Evolutionary conservation across 768 basidiomycete genomes (phyloP), one percentile per base, ranked within the genome.

Genomic region (Dioszegia aurantiaca): DNA sequence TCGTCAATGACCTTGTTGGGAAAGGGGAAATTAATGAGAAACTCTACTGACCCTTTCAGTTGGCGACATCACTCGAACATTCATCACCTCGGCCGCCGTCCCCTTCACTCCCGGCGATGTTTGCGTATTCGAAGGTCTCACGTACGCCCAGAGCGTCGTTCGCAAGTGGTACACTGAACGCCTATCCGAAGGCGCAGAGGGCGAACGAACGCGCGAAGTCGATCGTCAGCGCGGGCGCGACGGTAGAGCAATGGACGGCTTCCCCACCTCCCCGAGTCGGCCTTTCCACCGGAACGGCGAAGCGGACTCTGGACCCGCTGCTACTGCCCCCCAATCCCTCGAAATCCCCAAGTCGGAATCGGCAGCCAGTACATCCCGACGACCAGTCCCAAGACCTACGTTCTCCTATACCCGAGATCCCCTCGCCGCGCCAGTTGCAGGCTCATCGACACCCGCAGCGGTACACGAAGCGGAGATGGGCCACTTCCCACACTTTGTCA

Each of bases 401-500:
- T 66, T 66, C 51, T 60, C 64, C 26, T 71, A 66, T 44, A 56
- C 60, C 9, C 23, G 41, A n/a, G 40, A 39, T 26, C 36, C 51
- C 11, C 17, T 30, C 46, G 24, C 51, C 23, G 9, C 37, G 11
- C 51, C 14, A 10, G 21, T 19, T 27, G 31, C 23, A 11, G 51
- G 51, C 5, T 8, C 37, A 2, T 19, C 24, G 12, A 62, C 67
- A 6, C 52, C 63, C 0, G 42, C 39, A 8, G 43, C 62, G 46
- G 37, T 59, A 2, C 39, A 43, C 30, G 49, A 58, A 8, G 58
- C 55, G 8, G 42, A 62, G 55, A 26, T 28, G 33, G 37, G 55
- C 41, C 6, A 26, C 58, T n/a, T 33, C 39, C 46, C 46, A 2
- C 31, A 40, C 31, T 78, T 90, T n/a, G 76, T 83, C 45, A 82